phyloP scores from a whole-genome alignment of 352 stramenopile genomes.

The Globisporangium abappressorium region DNA sequence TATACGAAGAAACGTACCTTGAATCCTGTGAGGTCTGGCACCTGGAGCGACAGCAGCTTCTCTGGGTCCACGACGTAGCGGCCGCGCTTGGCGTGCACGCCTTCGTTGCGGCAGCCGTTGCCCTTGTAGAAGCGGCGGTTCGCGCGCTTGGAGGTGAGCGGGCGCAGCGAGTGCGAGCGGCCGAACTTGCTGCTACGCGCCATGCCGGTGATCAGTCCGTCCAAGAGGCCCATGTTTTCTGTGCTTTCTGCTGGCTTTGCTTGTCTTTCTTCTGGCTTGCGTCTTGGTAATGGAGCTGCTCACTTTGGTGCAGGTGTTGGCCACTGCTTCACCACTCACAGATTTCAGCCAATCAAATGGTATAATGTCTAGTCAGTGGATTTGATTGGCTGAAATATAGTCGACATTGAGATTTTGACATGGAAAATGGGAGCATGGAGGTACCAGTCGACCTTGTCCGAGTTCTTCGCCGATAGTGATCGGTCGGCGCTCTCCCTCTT shows the following conservation, averaged over 20 bases:
- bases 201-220: slow-evolving; percentile 70
- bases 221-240: slow-evolving; percentile 64
- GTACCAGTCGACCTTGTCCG: neutral
- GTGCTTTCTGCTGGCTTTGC: neutral
- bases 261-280: neutral
- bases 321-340: slow-evolving; percentile 10
- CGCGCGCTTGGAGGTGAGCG: slow-evolving; percentile 91
- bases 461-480: neutral
- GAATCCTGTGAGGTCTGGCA: slow-evolving; percentile 93
- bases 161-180: slow-evolving; percentile 75
- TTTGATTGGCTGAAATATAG: slow-evolving; percentile 18
- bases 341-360: slow-evolving; percentile 18
- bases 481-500: neutral
- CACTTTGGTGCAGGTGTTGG: neutral
- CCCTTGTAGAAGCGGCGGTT: slow-evolving; percentile 96
- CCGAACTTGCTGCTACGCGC: slow-evolving; percentile 85
- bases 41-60: slow-evolving; percentile 91
- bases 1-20: slow-evolving; percentile 43
- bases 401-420: neutral
- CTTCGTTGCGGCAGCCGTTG: slow-evolving; percentile 92
- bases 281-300: neutral
- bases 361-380: too few species aligned
- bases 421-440: neutral
- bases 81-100: slow-evolving; percentile 88
- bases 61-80: slow-evolving; percentile 91